phyloP scores from a whole-genome alignment of 2,329 filamentous ascomycete genomes.

The Phyllosticta paracitricarpa region DNA sequence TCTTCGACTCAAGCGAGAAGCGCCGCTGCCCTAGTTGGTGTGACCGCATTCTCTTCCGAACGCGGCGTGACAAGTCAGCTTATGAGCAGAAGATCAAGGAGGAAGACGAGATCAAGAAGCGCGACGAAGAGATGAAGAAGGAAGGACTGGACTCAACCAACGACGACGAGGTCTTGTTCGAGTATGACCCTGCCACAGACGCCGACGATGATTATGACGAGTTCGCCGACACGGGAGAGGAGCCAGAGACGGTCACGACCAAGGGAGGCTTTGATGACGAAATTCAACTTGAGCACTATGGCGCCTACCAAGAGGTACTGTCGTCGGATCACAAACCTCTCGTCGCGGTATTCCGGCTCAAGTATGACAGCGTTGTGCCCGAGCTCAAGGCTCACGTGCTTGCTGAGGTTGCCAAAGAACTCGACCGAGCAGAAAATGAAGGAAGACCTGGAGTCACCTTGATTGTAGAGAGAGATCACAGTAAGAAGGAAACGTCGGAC shows the following conservation, averaged over 20 bases:
- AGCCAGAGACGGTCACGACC: constrained; percentile 42
- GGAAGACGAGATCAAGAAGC: constrained; percentile 55
- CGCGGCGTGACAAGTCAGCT: constrained; percentile 56
- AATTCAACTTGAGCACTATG: constrained; percentile 57
- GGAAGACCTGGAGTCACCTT: constrained; percentile 72
- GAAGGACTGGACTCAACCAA: constrained; percentile 65
- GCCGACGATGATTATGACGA: constrained; percentile 47
- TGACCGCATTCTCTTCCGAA: constrained; percentile 82
- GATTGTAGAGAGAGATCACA: constrained; percentile 52
- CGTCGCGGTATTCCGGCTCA: constrained; percentile 69
- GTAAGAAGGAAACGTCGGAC: constrained; percentile 20
- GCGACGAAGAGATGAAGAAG: constrained; percentile 76
- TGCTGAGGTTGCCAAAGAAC: constrained; percentile 73
- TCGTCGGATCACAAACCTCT: constrained; percentile 96
- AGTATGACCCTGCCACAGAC: constrained; percentile 79
- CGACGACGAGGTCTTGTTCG: constrained; percentile 77
- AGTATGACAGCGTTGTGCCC: constrained; percentile 78
- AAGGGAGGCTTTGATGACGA: constrained; percentile 50
- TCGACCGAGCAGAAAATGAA: constrained; percentile 90
- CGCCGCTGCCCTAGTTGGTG: constrained; percentile 91
- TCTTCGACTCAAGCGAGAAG: constrained; percentile 95
- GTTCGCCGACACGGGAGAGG: constrained; percentile 41
- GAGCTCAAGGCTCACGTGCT: constrained; percentile 76
- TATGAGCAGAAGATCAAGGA: constrained; percentile 57
- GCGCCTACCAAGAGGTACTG: constrained; percentile 76